Percentiles rank a stretch among this genome's conserved stretches.
These are phyloP conservation scores for Achlya hypogyna DNA, from an alignment of 352 stramenopile species.

Conservation along the genomic window DNA sequence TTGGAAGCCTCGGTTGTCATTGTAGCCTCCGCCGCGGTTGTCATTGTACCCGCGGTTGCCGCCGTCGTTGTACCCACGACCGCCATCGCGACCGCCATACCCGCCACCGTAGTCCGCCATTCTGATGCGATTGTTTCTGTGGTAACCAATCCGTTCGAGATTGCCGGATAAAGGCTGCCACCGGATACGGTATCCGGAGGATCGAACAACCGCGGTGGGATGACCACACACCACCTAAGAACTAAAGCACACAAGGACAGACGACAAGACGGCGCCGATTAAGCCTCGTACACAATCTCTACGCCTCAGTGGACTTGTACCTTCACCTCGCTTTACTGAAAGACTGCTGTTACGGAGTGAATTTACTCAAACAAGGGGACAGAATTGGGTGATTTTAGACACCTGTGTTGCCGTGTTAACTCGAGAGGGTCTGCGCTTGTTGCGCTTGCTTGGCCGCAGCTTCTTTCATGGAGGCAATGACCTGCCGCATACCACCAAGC, in stretches of 20 bases:
- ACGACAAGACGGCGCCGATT: too few species aligned
- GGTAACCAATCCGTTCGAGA: neutral
- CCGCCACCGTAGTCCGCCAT: conserved; percentile 2
- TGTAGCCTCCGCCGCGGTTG: conserved; percentile 16
- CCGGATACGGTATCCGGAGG: neutral
- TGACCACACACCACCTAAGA: neutral
- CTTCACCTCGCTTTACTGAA: too few species aligned
- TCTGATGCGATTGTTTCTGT: neutral
- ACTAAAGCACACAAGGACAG: neutral
- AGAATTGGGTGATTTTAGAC: too few species aligned
- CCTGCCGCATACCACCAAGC: neutral
- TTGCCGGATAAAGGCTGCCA: neutral
- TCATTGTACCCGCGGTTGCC: conserved; percentile 22
- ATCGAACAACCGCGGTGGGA: neutral
- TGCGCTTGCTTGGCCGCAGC: neutral
- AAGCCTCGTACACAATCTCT: too few species aligned
- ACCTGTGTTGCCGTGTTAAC: too few species aligned
- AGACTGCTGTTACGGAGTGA: too few species aligned
- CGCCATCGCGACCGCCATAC: conserved; percentile 21
- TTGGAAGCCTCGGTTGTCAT: conserved; percentile 12
- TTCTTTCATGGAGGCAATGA: neutral
- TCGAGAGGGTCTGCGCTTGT: too few species aligned
- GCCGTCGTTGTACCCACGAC: conserved; percentile 24
- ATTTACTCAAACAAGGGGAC: too few species aligned
- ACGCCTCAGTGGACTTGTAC: too few species aligned